Evolutionary conservation across 2,329 filamentous ascomycete genomes (phyloP), one percentile per base, ranked within the genome.

Genomic region (Curvularia sp.): DNA sequence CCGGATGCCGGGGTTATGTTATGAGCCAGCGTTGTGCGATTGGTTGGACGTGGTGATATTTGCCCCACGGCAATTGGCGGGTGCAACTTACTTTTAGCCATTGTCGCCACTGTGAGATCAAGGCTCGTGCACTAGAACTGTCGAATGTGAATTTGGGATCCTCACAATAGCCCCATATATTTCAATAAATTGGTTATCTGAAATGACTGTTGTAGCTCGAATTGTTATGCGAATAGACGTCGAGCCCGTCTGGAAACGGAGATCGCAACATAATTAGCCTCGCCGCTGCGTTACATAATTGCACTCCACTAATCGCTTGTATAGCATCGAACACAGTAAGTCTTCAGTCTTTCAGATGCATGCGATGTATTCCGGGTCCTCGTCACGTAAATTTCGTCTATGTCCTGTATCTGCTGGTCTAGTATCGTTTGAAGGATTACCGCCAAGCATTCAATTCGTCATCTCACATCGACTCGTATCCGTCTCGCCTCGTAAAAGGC

Each of bases 401-500:
- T 22, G 22, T 43, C 20, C 9, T 15, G 18, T 10, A 22, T 26
- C 24, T 10, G 10, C 24, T 43, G 12, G 13, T 7, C 26, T 38
- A 9, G 24, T 53, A 24, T 15, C 33, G 15, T 15, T 2, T 47
- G 31, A 53, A 43, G 18, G n/a, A 53, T 13, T 12, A 31, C 31
- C 31, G 22, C 31, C 42, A 22, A 15, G 24, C 42, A 44, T 28
- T 24, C 15, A 28, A 44, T 28, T 18, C 22, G 6, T 26, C 12
- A 26, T 43, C 33, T 35, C 13, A 38, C 35, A 5, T n/a, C 5
- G 12, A 38, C 5, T 24, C 12, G 41, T 43, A 26, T 13, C 28
- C 15, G 42, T 15, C 42, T 47, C n/a, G n/a, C n/a, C 46, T 53
- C 42, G 51, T 42, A 22, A 38, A 20, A n/a, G 15, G 28, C 33